Conservation (phyloP, 192 early-diverging fungal genomes). For the Pilaira anomala region DNA sequence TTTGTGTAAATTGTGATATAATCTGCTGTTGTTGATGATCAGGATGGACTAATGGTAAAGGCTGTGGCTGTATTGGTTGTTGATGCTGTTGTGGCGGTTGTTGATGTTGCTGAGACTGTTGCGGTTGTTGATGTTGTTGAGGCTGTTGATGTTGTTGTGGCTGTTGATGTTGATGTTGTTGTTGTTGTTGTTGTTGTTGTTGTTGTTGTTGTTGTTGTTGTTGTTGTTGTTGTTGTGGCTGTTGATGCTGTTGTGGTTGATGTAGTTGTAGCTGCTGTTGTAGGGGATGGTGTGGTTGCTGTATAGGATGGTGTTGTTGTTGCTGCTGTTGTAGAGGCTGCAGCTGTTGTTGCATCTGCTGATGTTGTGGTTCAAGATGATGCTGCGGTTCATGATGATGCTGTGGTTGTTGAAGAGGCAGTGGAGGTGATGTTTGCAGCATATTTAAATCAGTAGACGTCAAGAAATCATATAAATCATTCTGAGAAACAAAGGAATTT, state of each 20-base stretch:
- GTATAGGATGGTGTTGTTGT: not conserved
- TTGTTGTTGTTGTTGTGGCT: not conserved
- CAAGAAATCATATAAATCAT: constrained; percentile 9
- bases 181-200: not conserved
- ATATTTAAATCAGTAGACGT: constrained; percentile 12
- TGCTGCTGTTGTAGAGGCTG: too few relatives aligned
- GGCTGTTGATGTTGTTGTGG: not conserved
- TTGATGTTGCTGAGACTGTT: not conserved
- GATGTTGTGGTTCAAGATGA: not conserved
- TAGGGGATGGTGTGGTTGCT: not conserved
- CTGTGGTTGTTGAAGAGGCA: not conserved
- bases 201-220: not conserved
- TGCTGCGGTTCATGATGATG: not conserved
- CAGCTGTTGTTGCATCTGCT: not conserved
- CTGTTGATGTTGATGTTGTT: not conserved
- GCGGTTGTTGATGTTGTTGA: not conserved
- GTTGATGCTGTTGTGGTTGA: not conserved
- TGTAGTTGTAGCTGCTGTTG: not conserved
- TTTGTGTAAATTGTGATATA: constrained; percentile 12
- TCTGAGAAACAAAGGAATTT: not conserved
- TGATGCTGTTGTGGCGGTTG: not conserved
- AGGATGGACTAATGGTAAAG: constrained; percentile 9
- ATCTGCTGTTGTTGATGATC: constrained; percentile 20
- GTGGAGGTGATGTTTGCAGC: constrained; percentile 1
- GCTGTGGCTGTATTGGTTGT: not conserved